Evolutionary conservation across 2,329 filamentous ascomycete species (phyloP).

Genomic region (Apiospora arundinis): DNA sequence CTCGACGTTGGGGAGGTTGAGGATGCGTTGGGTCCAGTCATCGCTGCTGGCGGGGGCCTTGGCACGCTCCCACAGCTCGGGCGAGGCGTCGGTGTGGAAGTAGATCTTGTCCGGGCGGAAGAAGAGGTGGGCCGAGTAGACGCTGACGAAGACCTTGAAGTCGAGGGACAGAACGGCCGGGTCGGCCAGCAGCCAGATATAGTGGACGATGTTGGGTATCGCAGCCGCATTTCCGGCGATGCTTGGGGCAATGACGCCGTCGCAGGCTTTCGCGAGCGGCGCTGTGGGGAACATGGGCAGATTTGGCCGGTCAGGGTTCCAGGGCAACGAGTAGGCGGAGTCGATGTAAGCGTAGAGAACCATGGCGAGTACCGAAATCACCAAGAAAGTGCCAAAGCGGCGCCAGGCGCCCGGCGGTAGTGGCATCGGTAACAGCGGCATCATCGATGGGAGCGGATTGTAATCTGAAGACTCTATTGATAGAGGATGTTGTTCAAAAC

Average conservation of each 20-base stretch:
- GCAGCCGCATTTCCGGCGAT: background rate
- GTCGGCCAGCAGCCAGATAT: slow-evolving; percentile 18
- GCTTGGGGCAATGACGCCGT: background rate
- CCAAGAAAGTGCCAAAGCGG: background rate
- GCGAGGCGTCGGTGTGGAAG: slow-evolving; percentile 18
- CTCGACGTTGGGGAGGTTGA: background rate
- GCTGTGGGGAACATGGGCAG: background rate
- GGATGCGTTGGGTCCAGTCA: background rate
- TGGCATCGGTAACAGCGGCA: background rate
- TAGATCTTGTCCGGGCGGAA: slow-evolving; percentile 1
- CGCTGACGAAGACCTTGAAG: slow-evolving; percentile 17
- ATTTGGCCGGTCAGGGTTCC: background rate
- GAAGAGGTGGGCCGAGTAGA: slow-evolving; percentile 20
- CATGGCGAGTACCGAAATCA: background rate
- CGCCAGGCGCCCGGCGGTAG: background rate
- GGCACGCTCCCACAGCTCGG: slow-evolving; percentile 1
- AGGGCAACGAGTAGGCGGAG: background rate
- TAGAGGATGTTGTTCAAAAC: no score
- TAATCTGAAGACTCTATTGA: no score
- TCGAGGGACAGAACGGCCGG: slow-evolving; percentile 12
- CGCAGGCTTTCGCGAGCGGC: slow-evolving; percentile 1
- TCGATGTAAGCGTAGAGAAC: background rate
- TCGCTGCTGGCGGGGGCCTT: background rate
- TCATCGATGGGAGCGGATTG: background rate
- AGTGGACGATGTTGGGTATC: slow-evolving; percentile 20